Evolutionary conservation across 768 basidiomycete species (phyloP).

Genomic region (Hebeloma cylindrosporum): DNA sequence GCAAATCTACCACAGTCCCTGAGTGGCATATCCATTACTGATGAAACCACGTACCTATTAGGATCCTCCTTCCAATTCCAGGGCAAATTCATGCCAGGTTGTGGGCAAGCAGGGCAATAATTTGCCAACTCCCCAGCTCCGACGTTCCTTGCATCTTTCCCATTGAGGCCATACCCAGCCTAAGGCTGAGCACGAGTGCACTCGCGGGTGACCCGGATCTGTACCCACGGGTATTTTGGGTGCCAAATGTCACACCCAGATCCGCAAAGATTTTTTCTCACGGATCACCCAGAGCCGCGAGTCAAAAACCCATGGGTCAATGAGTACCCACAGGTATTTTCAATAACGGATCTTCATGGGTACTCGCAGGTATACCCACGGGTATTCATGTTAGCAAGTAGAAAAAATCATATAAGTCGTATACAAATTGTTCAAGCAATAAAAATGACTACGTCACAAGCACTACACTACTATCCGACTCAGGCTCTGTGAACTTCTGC

Average conservation of each 20-base stretch:
- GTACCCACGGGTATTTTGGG: constrained; percentile 6
- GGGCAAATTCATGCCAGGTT: constrained; percentile 25
- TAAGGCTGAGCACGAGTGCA: constrained; percentile 13
- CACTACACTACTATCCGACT: too few species aligned
- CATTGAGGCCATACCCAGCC: constrained; percentile 13
- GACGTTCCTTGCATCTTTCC: neutral
- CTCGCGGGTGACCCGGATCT: constrained; percentile 15
- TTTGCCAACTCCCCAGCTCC: constrained; percentile 4
- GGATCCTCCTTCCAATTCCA: constrained; percentile 17
- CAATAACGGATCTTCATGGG: constrained; percentile 3
- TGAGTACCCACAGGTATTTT: constrained; percentile 7
- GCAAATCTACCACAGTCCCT: neutral
- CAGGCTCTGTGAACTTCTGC: too few species aligned
- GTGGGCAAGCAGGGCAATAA: constrained; percentile 27
- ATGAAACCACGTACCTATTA: neutral
- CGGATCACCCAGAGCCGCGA: constrained; percentile 12
- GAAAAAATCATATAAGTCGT: neutral
- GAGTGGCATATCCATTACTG: neutral
- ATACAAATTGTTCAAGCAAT: too few species aligned
- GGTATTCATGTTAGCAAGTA: neutral
- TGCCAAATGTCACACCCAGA: constrained; percentile 12
- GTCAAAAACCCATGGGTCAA: constrained; percentile 12
- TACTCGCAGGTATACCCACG: constrained; percentile 5
- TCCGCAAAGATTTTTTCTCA: constrained; percentile 7
- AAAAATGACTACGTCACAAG: too few species aligned